Evolutionary conservation across 305 asterid genomes (phyloP).

Genomic region (Caryopteris hybrid): DNA sequence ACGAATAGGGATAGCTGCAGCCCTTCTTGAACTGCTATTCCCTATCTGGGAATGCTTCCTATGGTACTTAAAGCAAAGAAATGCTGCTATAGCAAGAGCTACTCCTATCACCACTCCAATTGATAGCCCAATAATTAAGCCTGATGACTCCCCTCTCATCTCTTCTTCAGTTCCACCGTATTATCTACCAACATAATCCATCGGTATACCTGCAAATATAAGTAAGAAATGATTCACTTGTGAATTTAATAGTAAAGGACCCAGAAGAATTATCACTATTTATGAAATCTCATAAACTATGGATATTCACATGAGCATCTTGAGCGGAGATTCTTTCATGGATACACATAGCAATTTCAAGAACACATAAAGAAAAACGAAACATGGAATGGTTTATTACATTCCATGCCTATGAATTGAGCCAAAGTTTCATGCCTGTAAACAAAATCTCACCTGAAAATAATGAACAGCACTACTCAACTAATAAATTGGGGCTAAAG

Average conservation of each 20-base stretch:
- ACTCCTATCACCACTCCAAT: slow-evolving; percentile 89
- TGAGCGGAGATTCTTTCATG: neutral
- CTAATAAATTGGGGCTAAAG: slow-evolving; percentile 8
- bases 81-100: slow-evolving; percentile 60
- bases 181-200: slow-evolving; percentile 30
- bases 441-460: slow-evolving; percentile 17
- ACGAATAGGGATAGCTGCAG: slow-evolving; percentile 69
- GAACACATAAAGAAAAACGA: neutral
- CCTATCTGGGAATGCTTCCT: slow-evolving; percentile 69
- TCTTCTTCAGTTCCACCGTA: slow-evolving; percentile 27
- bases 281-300: neutral
- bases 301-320: slow-evolving; percentile 4
- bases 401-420: neutral
- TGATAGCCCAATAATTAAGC: slow-evolving; percentile 76
- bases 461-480: neutral
- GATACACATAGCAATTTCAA: neutral
- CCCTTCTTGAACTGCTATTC: slow-evolving; percentile 84
- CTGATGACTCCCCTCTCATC: slow-evolving; percentile 66
- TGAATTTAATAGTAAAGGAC: neutral
- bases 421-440: slow-evolving; percentile 5
- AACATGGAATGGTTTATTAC: neutral
- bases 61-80: slow-evolving; percentile 64
- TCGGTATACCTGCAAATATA: slow-evolving; percentile 33
- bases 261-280: neutral
- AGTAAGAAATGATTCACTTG: neutral